Percentiles rank a stretch among this genome's conserved stretches.
phyloP scores from a whole-genome alignment of 345 rosid genomes.

The Eucalyptus cladocalyx region DNA sequence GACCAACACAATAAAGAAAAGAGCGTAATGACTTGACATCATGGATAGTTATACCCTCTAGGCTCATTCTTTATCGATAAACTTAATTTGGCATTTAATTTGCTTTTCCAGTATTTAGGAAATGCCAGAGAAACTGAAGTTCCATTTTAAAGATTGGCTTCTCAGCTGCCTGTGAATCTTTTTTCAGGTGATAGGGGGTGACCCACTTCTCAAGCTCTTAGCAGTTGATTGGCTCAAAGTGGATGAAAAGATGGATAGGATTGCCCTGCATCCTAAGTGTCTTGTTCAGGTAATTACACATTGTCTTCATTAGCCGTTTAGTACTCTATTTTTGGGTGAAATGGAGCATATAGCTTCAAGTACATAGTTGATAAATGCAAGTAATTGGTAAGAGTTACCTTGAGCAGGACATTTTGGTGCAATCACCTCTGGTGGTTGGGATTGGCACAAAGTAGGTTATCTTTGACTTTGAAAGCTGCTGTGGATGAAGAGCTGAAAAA shows the following conservation, averaged over 20 bases:
- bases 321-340: not conserved
- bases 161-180: not conserved
- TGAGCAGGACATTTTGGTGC: not conserved
- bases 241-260: conserved; percentile 45
- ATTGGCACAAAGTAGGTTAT: not conserved
- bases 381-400: not conserved
- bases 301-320: not conserved
- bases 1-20: not conserved
- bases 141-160: not conserved
- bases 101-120: not conserved
- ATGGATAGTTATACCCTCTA: not conserved
- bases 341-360: not conserved
- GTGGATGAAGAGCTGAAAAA: not conserved
- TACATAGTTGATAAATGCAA: not conserved
- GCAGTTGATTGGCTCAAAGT: conserved; percentile 92
- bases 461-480: not conserved
- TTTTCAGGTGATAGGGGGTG: conserved; percentile 76
- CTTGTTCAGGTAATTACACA: conserved; percentile 62
- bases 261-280: conserved; percentile 76
- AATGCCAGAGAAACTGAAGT: not conserved
- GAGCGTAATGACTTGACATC: not conserved
- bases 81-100: not conserved
- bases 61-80: not conserved
- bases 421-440: not conserved
- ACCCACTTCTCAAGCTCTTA: conserved; percentile 83